Evolutionary conservation across 2,329 filamentous ascomycete species (phyloP).

Genomic region (Celoporthe dispersa): DNA sequence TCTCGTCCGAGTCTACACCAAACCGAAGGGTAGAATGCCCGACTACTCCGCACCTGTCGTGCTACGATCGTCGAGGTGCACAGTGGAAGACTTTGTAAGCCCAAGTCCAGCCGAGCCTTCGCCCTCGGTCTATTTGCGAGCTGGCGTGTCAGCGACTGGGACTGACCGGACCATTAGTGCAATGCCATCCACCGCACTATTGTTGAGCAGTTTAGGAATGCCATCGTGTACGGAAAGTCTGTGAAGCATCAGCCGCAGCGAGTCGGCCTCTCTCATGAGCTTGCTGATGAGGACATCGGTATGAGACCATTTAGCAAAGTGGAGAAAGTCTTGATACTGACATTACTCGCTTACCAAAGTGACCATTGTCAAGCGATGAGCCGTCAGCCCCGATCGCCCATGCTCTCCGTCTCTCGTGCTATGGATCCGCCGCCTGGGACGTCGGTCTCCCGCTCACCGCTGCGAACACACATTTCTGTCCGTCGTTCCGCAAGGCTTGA

Average conservation of each 20-base stretch:
- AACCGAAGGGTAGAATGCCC: slow-evolving; percentile 92
- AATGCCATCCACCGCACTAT: slow-evolving; percentile 97
- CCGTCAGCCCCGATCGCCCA: slow-evolving; percentile 1
- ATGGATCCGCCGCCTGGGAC: background rate
- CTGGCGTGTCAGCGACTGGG: background rate
- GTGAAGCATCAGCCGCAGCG: slow-evolving; percentile 98
- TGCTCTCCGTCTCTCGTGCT: background rate
- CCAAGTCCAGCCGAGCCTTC: background rate
- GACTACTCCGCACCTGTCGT: slow-evolving; percentile 94
- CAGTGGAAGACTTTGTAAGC: slow-evolving; percentile 96
- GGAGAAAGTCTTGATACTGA: slow-evolving; percentile 33
- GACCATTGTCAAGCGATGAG: slow-evolving; percentile 72
- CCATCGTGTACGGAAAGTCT: slow-evolving; percentile 95
- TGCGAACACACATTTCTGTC: too few species aligned
- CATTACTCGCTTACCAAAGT: slow-evolving; percentile 45
- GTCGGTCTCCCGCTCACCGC: background rate
- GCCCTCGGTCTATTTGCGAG: background rate
- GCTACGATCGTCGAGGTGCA: slow-evolving; percentile 78
- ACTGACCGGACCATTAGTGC: slow-evolving; percentile 66
- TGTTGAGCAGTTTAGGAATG: slow-evolving; percentile 91
- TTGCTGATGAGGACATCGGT: slow-evolving; percentile 98
- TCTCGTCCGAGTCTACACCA: slow-evolving; percentile 92
- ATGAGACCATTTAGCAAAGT: slow-evolving; percentile 44
- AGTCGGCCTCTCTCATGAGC: slow-evolving; percentile 87
- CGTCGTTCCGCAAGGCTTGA: background rate